These are phyloP conservation scores for Gossypium schwendimanii DNA, from an alignment of 441 rosid genomes.

Conservation along the genomic window DNA sequence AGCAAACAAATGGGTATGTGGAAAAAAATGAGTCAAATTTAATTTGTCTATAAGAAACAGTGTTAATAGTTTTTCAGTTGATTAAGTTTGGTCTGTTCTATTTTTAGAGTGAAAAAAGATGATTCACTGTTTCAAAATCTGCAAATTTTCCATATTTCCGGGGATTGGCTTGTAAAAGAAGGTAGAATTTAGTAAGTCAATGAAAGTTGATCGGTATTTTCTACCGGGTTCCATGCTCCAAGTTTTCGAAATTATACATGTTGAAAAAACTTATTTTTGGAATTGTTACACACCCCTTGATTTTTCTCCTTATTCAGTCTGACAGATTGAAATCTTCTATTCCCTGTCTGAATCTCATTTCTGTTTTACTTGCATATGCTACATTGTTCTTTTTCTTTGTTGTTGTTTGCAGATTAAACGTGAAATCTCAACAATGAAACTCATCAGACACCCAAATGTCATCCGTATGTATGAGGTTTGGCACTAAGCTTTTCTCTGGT, in stretches of 20 bases:
- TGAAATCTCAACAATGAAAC: constrained; percentile 92
- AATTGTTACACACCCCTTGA: neutral
- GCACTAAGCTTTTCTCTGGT: neutral
- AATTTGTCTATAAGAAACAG: neutral
- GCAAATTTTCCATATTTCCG: neutral
- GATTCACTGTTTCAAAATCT: neutral
- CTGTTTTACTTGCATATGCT: neutral
- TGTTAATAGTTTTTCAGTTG: neutral
- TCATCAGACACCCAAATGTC: constrained; percentile 89
- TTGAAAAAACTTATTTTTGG: neutral
- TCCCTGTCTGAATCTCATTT: neutral
- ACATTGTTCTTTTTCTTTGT: neutral
- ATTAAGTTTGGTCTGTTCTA: neutral
- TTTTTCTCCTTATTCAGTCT: neutral
- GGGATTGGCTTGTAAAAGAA: neutral
- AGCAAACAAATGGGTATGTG: neutral
- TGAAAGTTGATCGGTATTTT: neutral
- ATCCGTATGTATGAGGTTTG: constrained; percentile 93
- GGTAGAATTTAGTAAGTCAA: neutral
- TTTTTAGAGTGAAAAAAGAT: neutral
- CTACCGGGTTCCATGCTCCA: neutral
- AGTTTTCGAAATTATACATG: neutral
- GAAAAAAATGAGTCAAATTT: neutral
- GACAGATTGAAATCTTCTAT: neutral
- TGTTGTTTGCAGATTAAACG: constrained; percentile 71